phyloP scores from a whole-genome alignment of 805 yeast species.

The Clavispora fructus region DNA sequence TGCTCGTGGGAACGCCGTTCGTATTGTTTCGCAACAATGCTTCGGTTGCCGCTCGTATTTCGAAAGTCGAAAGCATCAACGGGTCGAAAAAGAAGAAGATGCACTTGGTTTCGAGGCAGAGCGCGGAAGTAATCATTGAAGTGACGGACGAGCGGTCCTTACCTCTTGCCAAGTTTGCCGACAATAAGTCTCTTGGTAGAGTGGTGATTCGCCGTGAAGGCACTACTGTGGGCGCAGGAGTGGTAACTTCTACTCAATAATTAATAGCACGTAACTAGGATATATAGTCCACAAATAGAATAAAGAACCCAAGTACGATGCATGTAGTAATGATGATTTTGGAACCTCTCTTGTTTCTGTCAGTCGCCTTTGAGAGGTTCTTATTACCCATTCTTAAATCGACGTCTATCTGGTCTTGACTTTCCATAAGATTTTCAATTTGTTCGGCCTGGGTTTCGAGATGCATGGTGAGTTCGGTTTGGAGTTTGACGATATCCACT shows the following conservation, averaged over 20 bases:
- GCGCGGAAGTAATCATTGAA: conserved; percentile 54
- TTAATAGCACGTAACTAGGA: conserved; percentile 4
- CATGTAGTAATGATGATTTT: conserved; percentile 52
- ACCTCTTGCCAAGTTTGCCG: conserved; percentile 47
- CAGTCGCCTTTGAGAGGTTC: conserved; percentile 63
- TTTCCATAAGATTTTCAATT: conserved; percentile 56
- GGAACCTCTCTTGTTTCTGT: conserved; percentile 55
- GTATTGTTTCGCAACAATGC: conserved; percentile 72
- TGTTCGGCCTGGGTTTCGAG: conserved; percentile 67
- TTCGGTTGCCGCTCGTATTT: conserved; percentile 63
- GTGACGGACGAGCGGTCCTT: conserved; percentile 42
- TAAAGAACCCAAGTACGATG: conserved; percentile 48
- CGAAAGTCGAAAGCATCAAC: conserved; percentile 32
- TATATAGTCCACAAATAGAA: conserved; percentile 50
- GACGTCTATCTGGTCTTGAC: conserved; percentile 59
- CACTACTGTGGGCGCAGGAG: conserved; percentile 62
- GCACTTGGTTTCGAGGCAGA: conserved; percentile 57
- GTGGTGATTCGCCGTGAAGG: conserved; percentile 70
- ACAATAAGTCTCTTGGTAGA: conserved; percentile 54
- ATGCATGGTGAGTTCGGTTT: conserved; percentile 70
- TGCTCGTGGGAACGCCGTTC: conserved; percentile 74
- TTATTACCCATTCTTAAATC: conserved; percentile 70
- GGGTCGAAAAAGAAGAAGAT: conserved; percentile 40
- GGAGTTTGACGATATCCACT: conserved; percentile 69
- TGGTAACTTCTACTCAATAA: conserved; percentile 22